Percentiles rank a stretch among this genome's conserved stretches.
Evolutionary conservation across 768 basidiomycete genomes (phyloP).

Genomic region (Leucocoprinus sp.): DNA sequence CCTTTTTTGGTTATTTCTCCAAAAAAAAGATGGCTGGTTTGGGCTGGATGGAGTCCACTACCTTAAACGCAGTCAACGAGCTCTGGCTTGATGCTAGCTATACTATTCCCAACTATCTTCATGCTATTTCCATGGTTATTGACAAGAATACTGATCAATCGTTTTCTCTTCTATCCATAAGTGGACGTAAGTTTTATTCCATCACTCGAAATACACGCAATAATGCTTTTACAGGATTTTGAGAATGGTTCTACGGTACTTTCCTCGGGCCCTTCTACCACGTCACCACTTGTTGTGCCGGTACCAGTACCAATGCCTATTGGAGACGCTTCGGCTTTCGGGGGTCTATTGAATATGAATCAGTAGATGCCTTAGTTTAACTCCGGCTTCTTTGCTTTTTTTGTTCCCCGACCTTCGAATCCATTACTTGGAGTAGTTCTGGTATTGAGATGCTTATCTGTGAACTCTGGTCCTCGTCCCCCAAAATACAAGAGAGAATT

Average conservation of each 20-base stretch:
- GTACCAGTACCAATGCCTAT: conserved; percentile 8
- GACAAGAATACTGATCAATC: neutral
- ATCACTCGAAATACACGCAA: too few species aligned
- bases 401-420: too few species aligned
- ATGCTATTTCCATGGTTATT: neutral
- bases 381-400: too few species aligned
- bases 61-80: too few species aligned
- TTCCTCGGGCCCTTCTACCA: too few species aligned
- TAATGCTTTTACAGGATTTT: conserved; percentile 4
- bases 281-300: conserved; percentile 7
- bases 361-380: too few species aligned
- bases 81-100: too few species aligned
- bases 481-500: too few species aligned
- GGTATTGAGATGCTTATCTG: neutral
- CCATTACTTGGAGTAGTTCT: too few species aligned
- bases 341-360: conserved; percentile 9
- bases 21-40: neutral
- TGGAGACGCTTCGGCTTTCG: conserved; percentile 5
- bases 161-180: neutral
- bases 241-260: neutral
- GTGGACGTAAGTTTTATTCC: neutral
- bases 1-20: neutral
- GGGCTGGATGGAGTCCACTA: neutral
- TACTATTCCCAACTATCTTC: too few species aligned
- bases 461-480: too few species aligned